Evolutionary conservation across 2,329 filamentous ascomycete species (phyloP).

Genomic region (Knufia petricola): DNA sequence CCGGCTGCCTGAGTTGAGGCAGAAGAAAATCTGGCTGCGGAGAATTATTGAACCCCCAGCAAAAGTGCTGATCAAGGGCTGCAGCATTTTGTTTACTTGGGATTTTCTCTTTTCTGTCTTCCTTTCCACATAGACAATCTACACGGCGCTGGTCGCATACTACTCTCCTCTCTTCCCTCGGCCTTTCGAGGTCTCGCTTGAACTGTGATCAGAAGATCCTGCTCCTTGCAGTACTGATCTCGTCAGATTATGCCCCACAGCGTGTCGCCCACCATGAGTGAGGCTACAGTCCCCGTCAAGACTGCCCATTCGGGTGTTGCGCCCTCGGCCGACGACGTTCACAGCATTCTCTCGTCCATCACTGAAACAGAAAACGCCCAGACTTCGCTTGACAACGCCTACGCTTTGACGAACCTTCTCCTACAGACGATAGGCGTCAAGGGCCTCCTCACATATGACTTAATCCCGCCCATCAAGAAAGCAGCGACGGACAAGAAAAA

Average conservation of each 20-base stretch:
- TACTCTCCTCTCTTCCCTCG: neutral
- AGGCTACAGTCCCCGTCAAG: constrained; percentile 38
- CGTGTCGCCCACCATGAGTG: constrained; percentile 7
- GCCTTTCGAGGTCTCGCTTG: neutral
- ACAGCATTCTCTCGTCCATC: constrained; percentile 54
- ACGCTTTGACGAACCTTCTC: constrained; percentile 54
- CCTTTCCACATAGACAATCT: neutral
- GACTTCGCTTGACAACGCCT: constrained; percentile 58
- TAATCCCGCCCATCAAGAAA: constrained; percentile 59
- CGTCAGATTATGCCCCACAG: constrained; percentile 9
- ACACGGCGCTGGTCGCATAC: constrained; percentile 8
- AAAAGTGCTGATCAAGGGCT: neutral
- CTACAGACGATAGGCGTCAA: constrained; percentile 56
- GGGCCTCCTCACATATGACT: constrained; percentile 51
- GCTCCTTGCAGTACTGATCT: neutral
- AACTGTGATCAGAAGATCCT: neutral
- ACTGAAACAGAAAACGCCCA: constrained; percentile 61
- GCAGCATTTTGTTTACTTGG: neutral
- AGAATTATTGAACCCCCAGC: neutral
- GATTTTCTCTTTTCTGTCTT: neutral
- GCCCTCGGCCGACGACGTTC: constrained; percentile 57
- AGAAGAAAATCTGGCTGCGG: neutral
- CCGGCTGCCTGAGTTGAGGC: neutral
- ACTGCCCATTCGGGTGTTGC: constrained; percentile 34
- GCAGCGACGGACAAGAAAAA: constrained; percentile 91